Conservation (phyloP, 306 rosid genomes). For the Begonia fuchsioides region DNA sequence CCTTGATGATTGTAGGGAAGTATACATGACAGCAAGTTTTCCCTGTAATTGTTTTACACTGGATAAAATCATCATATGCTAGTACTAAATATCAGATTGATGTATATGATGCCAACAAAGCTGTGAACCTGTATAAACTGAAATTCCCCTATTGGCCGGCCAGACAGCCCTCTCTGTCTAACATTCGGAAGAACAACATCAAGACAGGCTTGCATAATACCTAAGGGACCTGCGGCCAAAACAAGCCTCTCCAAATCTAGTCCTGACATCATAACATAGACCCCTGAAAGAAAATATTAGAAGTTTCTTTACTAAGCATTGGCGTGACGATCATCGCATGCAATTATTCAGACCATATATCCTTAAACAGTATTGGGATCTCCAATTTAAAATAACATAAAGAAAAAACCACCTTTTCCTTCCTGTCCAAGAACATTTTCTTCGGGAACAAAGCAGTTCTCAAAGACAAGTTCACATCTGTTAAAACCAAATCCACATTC, state of each 20-base stretch:
- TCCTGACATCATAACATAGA: constrained; percentile 96
- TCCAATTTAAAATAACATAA: constrained; percentile 4
- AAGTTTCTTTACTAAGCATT: constrained; percentile 3
- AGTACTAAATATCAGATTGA: constrained; percentile 1
- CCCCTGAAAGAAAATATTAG: constrained; percentile 44
- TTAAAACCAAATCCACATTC: constrained; percentile 15
- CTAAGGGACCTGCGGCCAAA: constrained; percentile 76
- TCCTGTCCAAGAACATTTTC: constrained; percentile 89
- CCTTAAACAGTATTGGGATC: neutral
- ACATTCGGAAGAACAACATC: constrained; percentile 79
- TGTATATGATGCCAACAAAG: constrained; percentile 5
- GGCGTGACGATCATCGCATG: too few species aligned
- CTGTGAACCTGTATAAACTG: constrained; percentile 77
- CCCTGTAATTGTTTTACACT: constrained; percentile 43
- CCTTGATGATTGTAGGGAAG: constrained; percentile 91
- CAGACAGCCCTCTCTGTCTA: constrained; percentile 92
- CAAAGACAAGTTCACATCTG: constrained; percentile 98
- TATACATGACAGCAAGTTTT: constrained; percentile 85
- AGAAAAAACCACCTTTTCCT: constrained; percentile 60
- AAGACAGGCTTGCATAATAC: constrained; percentile 92
- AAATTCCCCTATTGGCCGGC: constrained; percentile 92
- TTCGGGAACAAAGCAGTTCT: constrained; percentile 89
- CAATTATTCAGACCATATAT: neutral
- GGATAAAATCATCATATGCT: neutral
- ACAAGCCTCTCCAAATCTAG: constrained; percentile 94